Evolutionary conservation across 805 yeast species (phyloP), one percentile per base, ranked within the genome.

Genomic region (Cyberlindnera mycetangii): DNA sequence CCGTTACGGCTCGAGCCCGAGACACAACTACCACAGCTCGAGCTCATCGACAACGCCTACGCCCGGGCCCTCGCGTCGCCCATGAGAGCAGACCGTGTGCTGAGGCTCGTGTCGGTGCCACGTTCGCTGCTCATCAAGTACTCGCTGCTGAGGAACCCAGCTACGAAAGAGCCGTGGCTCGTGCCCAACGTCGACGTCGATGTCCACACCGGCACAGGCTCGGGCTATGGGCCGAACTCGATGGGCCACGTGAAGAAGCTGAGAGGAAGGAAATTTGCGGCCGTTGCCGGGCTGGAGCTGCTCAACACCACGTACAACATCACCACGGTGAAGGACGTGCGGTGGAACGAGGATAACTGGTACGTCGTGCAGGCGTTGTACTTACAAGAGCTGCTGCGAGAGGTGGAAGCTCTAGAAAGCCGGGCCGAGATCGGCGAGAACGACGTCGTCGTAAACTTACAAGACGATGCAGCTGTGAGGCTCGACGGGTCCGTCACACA

Each of bases 1-100:
- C 30, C 21, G 7, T 39, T 31, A 14, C 20, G 11, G 28, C 28
- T 34, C 11, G 18, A 5, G 9, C 17, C 32, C n/a, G 14, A 20
- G 7, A 14, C 16, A 20, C 6, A 8, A 17, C 37, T 18, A 18
- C 28, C 28, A 25, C 28, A 25, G 28, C 12, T 25, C 28, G 14
- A 25, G n/a, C 28, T 25, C 16, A 11, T n/a, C 18, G 25, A 39
- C n/a, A 37, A 45, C 32, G 17, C 33, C 1, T 33, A 32, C 19
- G 48, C 48, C 3, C 37, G 48, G 1, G 18, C 41, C n/a, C 51
- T 78, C 8, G 59, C 70, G 0, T 66, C 79, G 0, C 76, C 78
- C 2, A 59, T 69, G 14, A 61, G 82, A 48, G 59, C 61, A 52
- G 76, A 74, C 14, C 53, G 64, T 11, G 32, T 59, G 0, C 56